Base-by-base conservation (phyloP, 2,329 filamentous ascomycete species). In the Mycosphaerella sp. region DNA sequence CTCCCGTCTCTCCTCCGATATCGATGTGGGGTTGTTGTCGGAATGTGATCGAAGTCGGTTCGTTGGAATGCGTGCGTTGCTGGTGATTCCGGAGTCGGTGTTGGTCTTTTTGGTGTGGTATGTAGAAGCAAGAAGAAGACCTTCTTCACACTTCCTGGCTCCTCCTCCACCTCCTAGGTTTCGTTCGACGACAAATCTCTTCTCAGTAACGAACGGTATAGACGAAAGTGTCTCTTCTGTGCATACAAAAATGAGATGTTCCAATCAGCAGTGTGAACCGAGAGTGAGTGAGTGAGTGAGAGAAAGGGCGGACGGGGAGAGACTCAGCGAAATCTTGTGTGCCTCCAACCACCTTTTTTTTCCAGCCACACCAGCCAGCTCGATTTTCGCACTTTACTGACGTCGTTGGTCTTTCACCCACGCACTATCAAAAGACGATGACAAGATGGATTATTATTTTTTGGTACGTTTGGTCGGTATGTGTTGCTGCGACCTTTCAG, bases 11-110 rank as follows among this genome's bases (percentile, higher is more conserved):
- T 21, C 21, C 26, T 29, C 26, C 26, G 26, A 29, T 29, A 29
- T 1, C 26, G 26, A 29, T 6, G 26, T 38, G 26, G 31, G 47
- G 39, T 41, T 42, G 40, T 54, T 34, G 40, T n/a, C 11, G 45
- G 23, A 40, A 23, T 55, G 53, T 45, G 54, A 54, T 54, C 38
- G 32, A 38, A 23, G 11, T 17, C 39, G 42, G 17, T 43, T 36
- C 14, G 12, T 11, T 50, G 6, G 36, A 38, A 11, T 38, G 10
- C 12, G 34, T 11, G 10, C 12, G 34, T 11, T 47, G 45, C 45
- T 47, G 32, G 45, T 17, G 29, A 46, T 36, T 34, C 17, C 34
- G 34, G 34, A 38, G n/a, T n/a, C n/a, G n/a, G n/a, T n/a, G 6
- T 38, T 51, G 14, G 14, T 17, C 14, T 23, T 14, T 44, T 40